phyloP scores from a whole-genome alignment of 2,329 filamentous ascomycete genomes.

The Calonectria hawksworthii region DNA sequence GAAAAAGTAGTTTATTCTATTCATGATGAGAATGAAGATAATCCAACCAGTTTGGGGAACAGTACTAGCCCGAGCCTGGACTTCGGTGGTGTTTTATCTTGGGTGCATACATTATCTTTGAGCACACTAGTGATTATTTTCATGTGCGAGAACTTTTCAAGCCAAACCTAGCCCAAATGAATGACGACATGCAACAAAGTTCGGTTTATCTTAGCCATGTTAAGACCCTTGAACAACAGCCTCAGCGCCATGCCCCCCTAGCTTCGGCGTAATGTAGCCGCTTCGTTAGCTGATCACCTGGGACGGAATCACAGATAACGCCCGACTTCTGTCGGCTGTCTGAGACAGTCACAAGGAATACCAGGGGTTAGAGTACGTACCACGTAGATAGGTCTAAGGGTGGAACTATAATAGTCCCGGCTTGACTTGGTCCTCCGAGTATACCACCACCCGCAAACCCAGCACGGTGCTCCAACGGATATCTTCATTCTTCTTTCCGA shows the following conservation, averaged over 20 bases:
- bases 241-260: not conserved
- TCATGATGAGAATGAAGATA: not conserved
- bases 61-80: not conserved
- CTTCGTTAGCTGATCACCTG: not conserved
- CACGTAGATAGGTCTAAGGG: rapidly evolving
- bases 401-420: not conserved
- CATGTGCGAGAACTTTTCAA: too few relatives aligned
- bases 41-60: not conserved
- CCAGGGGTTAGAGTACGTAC: not conserved
- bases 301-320: not conserved
- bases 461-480: not conserved
- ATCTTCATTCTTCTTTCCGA: not conserved
- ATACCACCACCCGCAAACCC: not conserved
- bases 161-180: too few relatives aligned
- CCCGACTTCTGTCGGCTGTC: not conserved
- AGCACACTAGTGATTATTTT: too few relatives aligned
- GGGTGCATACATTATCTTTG: not conserved
- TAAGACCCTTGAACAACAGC: not conserved
- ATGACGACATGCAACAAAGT: not conserved
- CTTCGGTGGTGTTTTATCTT: not conserved
- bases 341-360: not conserved
- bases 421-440: not conserved
- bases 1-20: not conserved
- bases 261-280: not conserved
- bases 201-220: not conserved